phyloP scores from a whole-genome alignment of 2,329 filamentous ascomycete genomes.

The Rhexocercosporidium sp. region DNA sequence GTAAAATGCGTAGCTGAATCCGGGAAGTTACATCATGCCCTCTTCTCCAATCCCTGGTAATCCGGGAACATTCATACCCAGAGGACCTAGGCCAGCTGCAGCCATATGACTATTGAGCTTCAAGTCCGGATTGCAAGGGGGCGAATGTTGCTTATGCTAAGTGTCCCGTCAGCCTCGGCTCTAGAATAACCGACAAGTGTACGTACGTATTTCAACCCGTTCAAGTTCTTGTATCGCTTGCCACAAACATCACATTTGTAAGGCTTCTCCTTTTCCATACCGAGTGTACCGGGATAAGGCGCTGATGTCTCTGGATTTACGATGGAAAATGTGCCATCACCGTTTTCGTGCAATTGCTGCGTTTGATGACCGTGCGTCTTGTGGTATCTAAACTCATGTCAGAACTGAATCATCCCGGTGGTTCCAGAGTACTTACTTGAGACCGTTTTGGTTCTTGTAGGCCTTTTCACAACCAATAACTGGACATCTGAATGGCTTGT shows the following conservation, averaged over 20 bases:
- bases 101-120: conserved; percentile 49
- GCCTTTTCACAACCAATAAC: conserved; percentile 99
- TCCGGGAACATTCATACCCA: conserved; percentile 45
- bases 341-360: conserved; percentile 94
- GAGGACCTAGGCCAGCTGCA: conserved; percentile 38
- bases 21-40: conserved; percentile 46
- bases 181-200: not conserved
- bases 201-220: conserved; percentile 92
- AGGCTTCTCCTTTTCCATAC: conserved; percentile 99
- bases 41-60: conserved; percentile 61
- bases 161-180: conserved; percentile 42
- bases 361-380: conserved; percentile 92
- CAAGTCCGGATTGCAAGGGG: conserved; percentile 87
- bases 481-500: conserved; percentile 96
- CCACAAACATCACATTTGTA: conserved; percentile 97
- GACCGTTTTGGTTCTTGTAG: conserved; percentile 98
- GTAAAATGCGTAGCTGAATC: conserved; percentile 21
- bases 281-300: conserved; percentile 92
- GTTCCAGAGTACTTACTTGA: conserved; percentile 71
- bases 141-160: conserved; percentile 81
- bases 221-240: conserved; percentile 99
- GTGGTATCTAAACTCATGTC: conserved; percentile 58
- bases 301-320: conserved; percentile 94
- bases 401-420: not conserved
- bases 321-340: conserved; percentile 96